phyloP scores from a whole-genome alignment of 2,329 filamentous ascomycete genomes.

The Sodiomyces alkalinus region DNA sequence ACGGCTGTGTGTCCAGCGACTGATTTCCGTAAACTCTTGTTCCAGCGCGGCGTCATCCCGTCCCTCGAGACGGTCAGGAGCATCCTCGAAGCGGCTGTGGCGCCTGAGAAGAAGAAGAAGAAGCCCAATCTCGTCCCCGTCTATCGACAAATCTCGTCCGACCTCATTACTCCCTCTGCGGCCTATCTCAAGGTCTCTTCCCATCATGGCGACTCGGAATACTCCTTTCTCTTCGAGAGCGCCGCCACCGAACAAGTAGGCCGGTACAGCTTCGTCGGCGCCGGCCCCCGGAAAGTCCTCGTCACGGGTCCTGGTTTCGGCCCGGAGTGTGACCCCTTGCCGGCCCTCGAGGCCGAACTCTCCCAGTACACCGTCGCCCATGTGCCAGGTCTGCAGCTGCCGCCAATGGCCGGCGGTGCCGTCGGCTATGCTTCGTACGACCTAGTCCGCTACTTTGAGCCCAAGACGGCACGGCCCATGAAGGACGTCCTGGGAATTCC shows the following conservation, averaged over 20 bases:
- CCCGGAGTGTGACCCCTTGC: constrained; percentile 69
- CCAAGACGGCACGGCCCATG: constrained; percentile 79
- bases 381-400: constrained; percentile 68
- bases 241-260: constrained; percentile 88
- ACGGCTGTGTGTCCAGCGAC: no score
- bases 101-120: constrained; percentile 13
- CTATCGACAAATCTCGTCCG: constrained; percentile 73
- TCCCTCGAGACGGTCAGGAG: constrained; percentile 30
- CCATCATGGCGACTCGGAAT: constrained; percentile 52
- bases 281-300: constrained; percentile 63
- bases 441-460: constrained; percentile 95
- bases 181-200: constrained; percentile 86
- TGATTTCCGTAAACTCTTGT: no score
- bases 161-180: constrained; percentile 85
- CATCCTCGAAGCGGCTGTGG: constrained; percentile 16
- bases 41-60: constrained; percentile 25
- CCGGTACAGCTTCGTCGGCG: constrained; percentile 88
- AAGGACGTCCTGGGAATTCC: constrained; percentile 81
- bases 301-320: constrained; percentile 82
- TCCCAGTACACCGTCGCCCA: constrained; percentile 64
- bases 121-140: constrained; percentile 63
- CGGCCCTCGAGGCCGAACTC: constrained; percentile 67
- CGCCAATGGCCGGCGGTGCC: constrained; percentile 78
- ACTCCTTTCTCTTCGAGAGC: constrained; percentile 92
- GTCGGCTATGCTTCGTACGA: constrained; percentile 97